Evolutionary conservation across 495 filamentous ascomycete species (phyloP).

Genomic region (Penicillium soppii): DNA sequence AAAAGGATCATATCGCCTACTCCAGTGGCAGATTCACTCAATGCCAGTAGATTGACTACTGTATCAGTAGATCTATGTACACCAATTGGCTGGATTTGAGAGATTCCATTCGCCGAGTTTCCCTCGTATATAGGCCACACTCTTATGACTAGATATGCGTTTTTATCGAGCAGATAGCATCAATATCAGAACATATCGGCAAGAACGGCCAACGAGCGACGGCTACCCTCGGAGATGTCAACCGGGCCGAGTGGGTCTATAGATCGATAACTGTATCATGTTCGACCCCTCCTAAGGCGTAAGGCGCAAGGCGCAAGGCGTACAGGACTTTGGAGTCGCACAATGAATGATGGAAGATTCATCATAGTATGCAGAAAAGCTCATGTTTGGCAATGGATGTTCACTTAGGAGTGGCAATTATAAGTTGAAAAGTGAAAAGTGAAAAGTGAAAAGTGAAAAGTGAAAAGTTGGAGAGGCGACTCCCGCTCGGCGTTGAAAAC

Average conservation of each 20-base stretch:
- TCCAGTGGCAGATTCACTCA: no score
- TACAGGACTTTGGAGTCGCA: no score
- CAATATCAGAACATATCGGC: no score
- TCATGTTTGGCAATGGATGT: no score
- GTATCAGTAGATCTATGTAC: no score
- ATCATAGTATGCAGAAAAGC: background rate
- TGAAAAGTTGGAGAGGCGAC: background rate
- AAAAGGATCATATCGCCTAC: no score
- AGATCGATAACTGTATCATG: constrained; percentile 3
- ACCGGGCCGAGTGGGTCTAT: constrained; percentile 3
- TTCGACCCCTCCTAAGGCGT: background rate
- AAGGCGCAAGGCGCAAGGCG: background rate
- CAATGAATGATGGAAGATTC: background rate
- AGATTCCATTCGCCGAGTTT: no score
- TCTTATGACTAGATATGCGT: no score
- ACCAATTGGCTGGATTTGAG: no score
- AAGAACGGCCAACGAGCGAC: background rate
- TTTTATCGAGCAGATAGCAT: no score
- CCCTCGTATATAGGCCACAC: no score
- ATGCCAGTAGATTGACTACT: no score
- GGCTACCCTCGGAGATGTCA: constrained; percentile 5
- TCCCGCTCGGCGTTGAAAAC: constrained; percentile 1
- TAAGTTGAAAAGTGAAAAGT: background rate
- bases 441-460: background rate
- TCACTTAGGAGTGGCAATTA: background rate